Evolutionary conservation across 306 rosid genomes (phyloP).

Genomic region (Alnus rubra): DNA sequence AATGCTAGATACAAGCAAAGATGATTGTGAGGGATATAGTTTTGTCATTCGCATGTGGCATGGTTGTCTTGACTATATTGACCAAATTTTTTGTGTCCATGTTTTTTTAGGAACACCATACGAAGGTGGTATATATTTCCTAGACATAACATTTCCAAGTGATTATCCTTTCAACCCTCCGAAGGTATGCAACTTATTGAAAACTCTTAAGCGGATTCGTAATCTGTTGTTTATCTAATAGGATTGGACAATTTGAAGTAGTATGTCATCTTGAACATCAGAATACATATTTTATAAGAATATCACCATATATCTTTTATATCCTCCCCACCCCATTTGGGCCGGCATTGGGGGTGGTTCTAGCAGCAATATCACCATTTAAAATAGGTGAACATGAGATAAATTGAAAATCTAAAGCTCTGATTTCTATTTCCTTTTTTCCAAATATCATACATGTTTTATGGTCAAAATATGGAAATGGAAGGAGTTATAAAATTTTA

Average conservation of each 20-base stretch:
- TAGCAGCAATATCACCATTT: no score
- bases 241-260: background rate
- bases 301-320: background rate
- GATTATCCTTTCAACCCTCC: conserved; percentile 95
- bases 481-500: background rate
- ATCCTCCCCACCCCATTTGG: no score
- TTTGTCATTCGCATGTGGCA: background rate
- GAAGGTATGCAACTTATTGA: conserved; percentile 39
- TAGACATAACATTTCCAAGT: conserved; percentile 68
- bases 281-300: background rate
- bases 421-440: no score
- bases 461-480: background rate
- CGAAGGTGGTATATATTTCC: conserved; percentile 84
- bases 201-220: background rate
- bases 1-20: background rate
- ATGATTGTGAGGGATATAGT: background rate
- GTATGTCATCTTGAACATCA: background rate
- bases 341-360: no score
- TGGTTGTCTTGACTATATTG: conserved; percentile 12
- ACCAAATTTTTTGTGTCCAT: conserved; percentile 14
- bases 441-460: background rate
- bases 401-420: no score
- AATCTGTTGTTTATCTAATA: background rate
- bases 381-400: no score
- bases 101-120: conserved; percentile 70